phyloP scores from a whole-genome alignment of 1,284 basidiomycete species.

The Trichosporon ovoides region DNA sequence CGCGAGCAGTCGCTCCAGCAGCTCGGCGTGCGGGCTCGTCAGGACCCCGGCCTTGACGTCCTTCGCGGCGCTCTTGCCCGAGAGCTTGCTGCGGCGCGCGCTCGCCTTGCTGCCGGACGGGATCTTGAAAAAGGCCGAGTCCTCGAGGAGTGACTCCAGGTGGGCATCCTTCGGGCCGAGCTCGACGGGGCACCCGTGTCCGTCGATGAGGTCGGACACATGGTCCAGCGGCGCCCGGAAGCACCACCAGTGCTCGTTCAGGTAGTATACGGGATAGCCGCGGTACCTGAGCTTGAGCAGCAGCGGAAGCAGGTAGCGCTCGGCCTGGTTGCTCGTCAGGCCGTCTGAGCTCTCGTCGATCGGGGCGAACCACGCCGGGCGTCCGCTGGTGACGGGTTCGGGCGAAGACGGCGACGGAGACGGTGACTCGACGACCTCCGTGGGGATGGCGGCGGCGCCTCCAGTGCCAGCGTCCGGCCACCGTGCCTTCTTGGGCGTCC shows the following conservation, averaged over 20 bases:
- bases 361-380: conserved; percentile 27
- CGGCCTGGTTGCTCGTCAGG: conserved; percentile 19
- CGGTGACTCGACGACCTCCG: background rate
- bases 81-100: conserved; percentile 10
- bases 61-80: conserved; percentile 14
- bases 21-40: conserved; percentile 24
- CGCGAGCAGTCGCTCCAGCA: conserved; percentile 16
- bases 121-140: conserved; percentile 38
- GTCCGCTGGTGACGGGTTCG: background rate
- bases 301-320: conserved; percentile 40
- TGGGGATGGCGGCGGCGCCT: no score
- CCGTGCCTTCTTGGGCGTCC: conserved; percentile 83
- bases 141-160: conserved; percentile 19
- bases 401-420: background rate
- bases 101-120: background rate
- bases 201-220: conserved; percentile 23
- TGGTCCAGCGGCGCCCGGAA: conserved; percentile 38
- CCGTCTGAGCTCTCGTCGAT: conserved; percentile 14
- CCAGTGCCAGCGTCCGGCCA: no score
- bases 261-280: conserved; percentile 43
- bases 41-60: conserved; percentile 25
- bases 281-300: conserved; percentile 43
- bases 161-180: conserved; percentile 18
- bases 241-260: conserved; percentile 45
- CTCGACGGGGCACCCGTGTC: conserved; percentile 33